Base-by-base conservation (phyloP, 2,329 filamentous ascomycete species). In the Chaetomium olivaceum region DNA sequence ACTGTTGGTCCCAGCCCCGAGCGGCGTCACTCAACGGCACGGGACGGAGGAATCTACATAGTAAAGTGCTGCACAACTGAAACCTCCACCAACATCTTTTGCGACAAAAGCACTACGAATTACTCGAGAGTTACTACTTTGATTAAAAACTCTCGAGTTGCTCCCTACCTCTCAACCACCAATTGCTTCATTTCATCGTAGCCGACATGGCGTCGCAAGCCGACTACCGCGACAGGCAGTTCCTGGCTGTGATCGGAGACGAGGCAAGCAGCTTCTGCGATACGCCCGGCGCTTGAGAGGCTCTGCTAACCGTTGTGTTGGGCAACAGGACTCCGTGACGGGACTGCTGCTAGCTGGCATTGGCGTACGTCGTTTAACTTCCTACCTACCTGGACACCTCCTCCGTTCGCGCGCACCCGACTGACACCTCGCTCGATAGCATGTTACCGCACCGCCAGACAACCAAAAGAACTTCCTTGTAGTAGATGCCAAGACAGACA, bases 401-500 rank as follows among this genome's bases (percentile, higher is more conserved):
- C 19, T 16, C 52, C 27, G 27, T 16, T 9, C 36, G 16, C 43
- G 36, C 12, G 19, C 11, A 29, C 55, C 54, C 48, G 46, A 58
- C 58, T 62, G 48, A 65, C 19, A n/a, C 29, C 6, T 46, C 55
- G 25, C 11, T n/a, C 3, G 51, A 61, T 70, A 97, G 93, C 94
- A 98, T 78, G 93, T 98, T 69, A 96, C 93, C 19, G 85, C 90
- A 62, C 90, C 92, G 7, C 92, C 94, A 54, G 92, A 96, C 76
- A 87, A 91, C 48, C 91, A 97, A 77, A 96, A 97, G 83, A 99
- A 99, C 84, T 99, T 97, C 81, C 88, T 99, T 11, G 92, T 99
- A 64, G 95, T 99, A 68, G 94, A 99, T 79, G 82, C 80, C 76
- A 98, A 98, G 84, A 99, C 94, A 46, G 93, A 97, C 71, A 95